Percentiles rank a stretch among this genome's conserved stretches.
Conservation (phyloP, 306 rosid genomes). For the Gleditsia sinensis region DNA sequence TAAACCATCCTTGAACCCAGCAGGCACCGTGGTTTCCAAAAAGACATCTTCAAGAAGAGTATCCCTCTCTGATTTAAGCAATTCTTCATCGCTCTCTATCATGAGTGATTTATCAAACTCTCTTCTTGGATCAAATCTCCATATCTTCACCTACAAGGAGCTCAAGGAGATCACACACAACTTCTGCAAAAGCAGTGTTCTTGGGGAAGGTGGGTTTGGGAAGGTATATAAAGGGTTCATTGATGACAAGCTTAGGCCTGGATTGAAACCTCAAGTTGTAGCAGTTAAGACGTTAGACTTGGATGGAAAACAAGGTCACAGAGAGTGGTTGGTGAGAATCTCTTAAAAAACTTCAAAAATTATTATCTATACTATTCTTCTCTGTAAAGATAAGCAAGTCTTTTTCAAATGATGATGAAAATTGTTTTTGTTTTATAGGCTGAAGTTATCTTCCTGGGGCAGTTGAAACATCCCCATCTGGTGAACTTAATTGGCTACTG, state of each 20-base stretch:
- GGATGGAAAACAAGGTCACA: slow-evolving; percentile 90
- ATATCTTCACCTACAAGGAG: slow-evolving; percentile 69
- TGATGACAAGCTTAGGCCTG: slow-evolving; percentile 61
- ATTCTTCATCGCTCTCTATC: slow-evolving; percentile 60
- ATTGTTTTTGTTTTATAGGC: slow-evolving; percentile 44
- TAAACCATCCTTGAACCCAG: slow-evolving; percentile 17
- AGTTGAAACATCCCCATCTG: slow-evolving; percentile 79
- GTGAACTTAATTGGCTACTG: slow-evolving; percentile 91
- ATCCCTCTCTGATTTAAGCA: slow-evolving; percentile 74
- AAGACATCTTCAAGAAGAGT: slow-evolving; percentile 54
- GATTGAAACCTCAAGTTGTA: slow-evolving; percentile 59
- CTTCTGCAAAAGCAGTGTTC: slow-evolving; percentile 57
- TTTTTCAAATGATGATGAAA: not conserved
- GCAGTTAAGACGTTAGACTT: slow-evolving; percentile 85
- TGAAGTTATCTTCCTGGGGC: slow-evolving; percentile 90
- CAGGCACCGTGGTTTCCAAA: slow-evolving; percentile 35
- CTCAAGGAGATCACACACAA: slow-evolving; percentile 60
- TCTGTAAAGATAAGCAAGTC: not conserved
- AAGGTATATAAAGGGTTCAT: slow-evolving; percentile 84
- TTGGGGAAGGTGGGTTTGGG: slow-evolving; percentile 97
- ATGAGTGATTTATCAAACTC: slow-evolving; percentile 83
- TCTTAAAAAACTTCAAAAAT: not conserved
- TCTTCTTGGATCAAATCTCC: slow-evolving; percentile 74
- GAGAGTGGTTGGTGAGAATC: slow-evolving; percentile 90
- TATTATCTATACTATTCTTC: not conserved